Conservation (phyloP, 306 rosid species). For the Rosa chinensis region DNA sequence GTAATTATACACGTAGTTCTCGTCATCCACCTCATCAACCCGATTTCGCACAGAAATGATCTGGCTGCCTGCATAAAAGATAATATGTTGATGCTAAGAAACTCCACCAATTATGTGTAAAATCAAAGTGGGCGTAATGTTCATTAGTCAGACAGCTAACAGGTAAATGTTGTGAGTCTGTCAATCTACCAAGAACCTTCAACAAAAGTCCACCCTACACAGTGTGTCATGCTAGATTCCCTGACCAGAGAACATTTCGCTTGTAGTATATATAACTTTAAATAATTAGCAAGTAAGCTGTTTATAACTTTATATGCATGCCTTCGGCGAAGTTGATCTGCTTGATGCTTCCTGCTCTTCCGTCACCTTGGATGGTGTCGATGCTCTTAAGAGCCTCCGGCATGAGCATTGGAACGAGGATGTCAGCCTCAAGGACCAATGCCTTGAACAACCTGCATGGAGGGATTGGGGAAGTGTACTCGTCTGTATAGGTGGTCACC, state of each 20-base stretch:
- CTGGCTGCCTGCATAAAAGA: slow-evolving; percentile 7
- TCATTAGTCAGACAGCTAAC: background rate
- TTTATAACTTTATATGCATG: background rate
- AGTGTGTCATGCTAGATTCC: background rate
- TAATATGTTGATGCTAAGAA: background rate
- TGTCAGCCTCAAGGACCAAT: slow-evolving; percentile 33
- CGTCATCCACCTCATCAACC: slow-evolving; percentile 29
- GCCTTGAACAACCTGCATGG: slow-evolving; percentile 41
- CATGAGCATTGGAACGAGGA: slow-evolving; percentile 32
- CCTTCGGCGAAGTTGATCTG: slow-evolving; percentile 33
- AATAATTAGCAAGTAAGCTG: background rate
- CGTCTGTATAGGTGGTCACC: slow-evolving; percentile 22
- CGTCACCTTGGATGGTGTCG: slow-evolving; percentile 37
- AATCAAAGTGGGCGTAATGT: background rate
- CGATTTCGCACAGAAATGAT: slow-evolving; percentile 17
- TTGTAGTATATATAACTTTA: background rate
- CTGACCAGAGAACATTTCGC: background rate
- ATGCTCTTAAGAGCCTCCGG: slow-evolving; percentile 18
- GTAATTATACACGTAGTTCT: slow-evolving; percentile 14
- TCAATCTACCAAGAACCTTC: background rate
- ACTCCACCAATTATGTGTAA: background rate
- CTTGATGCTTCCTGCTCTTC: slow-evolving; percentile 41
- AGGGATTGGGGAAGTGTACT: slow-evolving; percentile 13
- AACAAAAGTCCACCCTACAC: background rate
- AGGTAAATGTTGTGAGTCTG: background rate